Percentiles rank a stretch among this genome's conserved stretches.
Evolutionary conservation across 2,329 filamentous ascomycete species (phyloP).

Genomic region (Aureobasidium sp.): DNA sequence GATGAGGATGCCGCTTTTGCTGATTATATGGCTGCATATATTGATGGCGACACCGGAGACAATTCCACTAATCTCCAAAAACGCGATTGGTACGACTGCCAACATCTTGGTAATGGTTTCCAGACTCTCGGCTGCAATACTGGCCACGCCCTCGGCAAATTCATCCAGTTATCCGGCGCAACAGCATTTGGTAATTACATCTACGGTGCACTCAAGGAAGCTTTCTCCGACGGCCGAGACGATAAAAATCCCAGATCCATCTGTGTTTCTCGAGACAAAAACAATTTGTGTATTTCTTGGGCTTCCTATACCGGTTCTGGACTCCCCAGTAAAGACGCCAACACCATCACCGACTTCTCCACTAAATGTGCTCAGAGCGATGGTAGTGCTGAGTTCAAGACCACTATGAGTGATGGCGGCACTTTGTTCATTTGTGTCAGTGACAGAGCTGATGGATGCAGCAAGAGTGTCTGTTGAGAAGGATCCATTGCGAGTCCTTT

Average conservation of each 20-base stretch:
- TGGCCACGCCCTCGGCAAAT: not conserved
- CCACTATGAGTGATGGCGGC: not conserved
- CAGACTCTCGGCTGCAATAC: not conserved
- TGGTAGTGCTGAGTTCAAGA: not conserved
- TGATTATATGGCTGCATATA: not conserved
- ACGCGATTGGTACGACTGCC: not conserved
- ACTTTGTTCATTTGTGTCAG: not conserved
- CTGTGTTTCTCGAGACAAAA: not conserved
- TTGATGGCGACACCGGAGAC: not conserved
- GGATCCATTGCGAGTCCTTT: not conserved
- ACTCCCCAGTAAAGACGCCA: not conserved
- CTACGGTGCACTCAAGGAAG: not conserved
- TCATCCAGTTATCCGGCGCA: not conserved
- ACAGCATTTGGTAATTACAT: not conserved
- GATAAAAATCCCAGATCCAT: not conserved
- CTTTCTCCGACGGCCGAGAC: not conserved
- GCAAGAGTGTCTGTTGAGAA: not conserved
- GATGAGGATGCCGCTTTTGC: not conserved
- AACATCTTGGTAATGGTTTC: not conserved
- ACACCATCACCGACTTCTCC: not conserved
- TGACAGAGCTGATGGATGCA: not conserved
- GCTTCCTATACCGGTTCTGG: not conserved
- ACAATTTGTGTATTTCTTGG: not conserved
- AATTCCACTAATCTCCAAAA: not conserved
- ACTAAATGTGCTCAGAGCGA: not conserved